A percentile compares a stretch with the other conserved stretches of the same genome.
Evolutionary conservation across 2,329 filamentous ascomycete genomes (phyloP).

Genomic region (Epichloe uncinata): DNA sequence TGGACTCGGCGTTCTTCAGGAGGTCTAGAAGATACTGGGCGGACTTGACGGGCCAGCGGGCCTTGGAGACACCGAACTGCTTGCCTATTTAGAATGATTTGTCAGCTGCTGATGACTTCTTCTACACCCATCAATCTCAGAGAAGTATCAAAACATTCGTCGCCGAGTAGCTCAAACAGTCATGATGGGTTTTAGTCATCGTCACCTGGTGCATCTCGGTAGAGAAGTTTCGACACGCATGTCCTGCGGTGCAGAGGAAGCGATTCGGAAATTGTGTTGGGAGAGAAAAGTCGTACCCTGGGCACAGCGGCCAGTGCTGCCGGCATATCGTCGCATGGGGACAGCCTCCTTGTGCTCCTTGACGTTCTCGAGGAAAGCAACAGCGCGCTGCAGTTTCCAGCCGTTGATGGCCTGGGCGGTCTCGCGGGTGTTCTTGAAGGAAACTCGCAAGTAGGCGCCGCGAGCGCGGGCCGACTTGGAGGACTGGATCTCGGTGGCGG

Average conservation of each 20-base stretch:
- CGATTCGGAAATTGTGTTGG: background rate
- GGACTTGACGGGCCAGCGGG: conserved; percentile 98
- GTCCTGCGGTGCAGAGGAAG: background rate
- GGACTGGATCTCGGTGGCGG: conserved; percentile 73
- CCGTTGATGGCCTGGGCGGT: conserved; percentile 99
- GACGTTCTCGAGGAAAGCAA: conserved; percentile 97
- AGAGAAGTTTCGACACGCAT: background rate
- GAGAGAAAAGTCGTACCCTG: conserved; percentile 66
- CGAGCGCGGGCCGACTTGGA: conserved; percentile 94
- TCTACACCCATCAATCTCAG: background rate
- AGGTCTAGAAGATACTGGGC: conserved; percentile 96
- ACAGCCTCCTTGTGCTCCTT: conserved; percentile 94
- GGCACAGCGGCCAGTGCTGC: conserved; percentile 86
- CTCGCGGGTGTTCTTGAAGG: conserved; percentile 99
- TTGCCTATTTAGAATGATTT: conserved; percentile 56
- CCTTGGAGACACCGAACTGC: conserved; percentile 94
- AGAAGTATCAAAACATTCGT: background rate
- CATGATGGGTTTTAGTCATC: background rate
- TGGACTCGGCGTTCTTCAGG: conserved; percentile 94
- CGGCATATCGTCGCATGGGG: conserved; percentile 95
- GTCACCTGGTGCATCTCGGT: background rate
- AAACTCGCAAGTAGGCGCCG: conserved; percentile 97
- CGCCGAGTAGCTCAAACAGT: background rate
- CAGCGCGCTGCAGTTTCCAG: conserved; percentile 91
- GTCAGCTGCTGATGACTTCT: conserved; percentile 12